Base-by-base conservation (phyloP, 2,329 filamentous ascomycete species). In the Aspergillus sp. region DNA sequence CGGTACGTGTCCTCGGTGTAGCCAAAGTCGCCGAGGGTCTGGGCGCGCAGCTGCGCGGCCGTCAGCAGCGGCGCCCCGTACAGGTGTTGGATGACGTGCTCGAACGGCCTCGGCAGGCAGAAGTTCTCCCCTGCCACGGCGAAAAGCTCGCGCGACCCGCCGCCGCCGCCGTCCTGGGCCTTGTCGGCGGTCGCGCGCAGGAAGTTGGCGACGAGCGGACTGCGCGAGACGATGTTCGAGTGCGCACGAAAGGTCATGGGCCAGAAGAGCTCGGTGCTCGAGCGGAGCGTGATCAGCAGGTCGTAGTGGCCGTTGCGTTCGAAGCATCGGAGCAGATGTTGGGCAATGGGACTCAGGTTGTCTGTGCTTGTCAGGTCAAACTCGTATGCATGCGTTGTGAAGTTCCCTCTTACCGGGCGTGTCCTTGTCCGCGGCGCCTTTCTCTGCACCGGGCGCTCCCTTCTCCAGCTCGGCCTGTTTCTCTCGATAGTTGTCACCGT, bases 1-100 rank as follows among this genome's bases (percentile, higher is more conserved):
- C 29, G 43, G 21, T 36, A 17, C 16, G 20, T 50, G 13, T 58
- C 48, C 13, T 49, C 38, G 9, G 45, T 45, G 25, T 61, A 62
- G 2, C 55, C 58, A 2, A 62, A 40, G 3, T 45, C 43, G 3
- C 52, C 42, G 7, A 62, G 50, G 2, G 61, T 61, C 25, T 45
- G 45, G 11, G 38, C 23, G 2, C 58, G 45, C 13, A 69, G 54
- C 17, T 57, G 53, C 2, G 49, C 17, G 9, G 44, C 20, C 11
- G 50, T 50, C 1, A 69, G 19, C 5, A 67, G 43, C 7, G 61
- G 55, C 31, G 56, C 40, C 0, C 65, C 67, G 41, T 71, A 71
- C 3, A 69, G 44, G 45, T 58, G 54, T 42, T 64, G 58, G n/a
- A 69, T 17, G 4, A 61, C 66, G 13, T 58, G 44, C 19, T 63